Evolutionary conservation across 495 filamentous ascomycete species (phyloP).

Genomic region (Penicillium cataractarum): DNA sequence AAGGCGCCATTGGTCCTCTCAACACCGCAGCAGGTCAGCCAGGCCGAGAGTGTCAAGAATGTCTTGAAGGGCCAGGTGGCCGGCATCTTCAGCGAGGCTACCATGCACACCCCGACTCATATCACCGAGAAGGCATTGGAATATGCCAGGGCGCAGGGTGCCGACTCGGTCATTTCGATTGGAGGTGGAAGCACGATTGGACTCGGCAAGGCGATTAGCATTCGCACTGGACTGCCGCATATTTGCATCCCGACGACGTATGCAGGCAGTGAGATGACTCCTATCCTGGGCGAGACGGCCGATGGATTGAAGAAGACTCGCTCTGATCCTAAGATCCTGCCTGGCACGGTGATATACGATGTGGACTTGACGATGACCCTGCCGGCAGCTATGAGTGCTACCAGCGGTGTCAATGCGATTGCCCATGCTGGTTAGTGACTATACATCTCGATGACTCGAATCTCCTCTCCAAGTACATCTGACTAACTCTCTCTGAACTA

Average conservation of each 20-base stretch:
- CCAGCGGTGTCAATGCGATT: constrained; percentile 71
- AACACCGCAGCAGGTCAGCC: constrained; percentile 57
- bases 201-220: constrained; percentile 67
- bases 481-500: not conserved
- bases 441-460: no score
- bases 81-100: constrained; percentile 63
- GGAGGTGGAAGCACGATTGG: constrained; percentile 70
- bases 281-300: constrained; percentile 68
- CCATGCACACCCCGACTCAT: constrained; percentile 70
- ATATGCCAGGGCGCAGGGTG: constrained; percentile 49
- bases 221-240: constrained; percentile 65
- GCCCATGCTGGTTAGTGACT: constrained; percentile 58
- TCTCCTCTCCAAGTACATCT: not conserved
- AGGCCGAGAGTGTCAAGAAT: constrained; percentile 52
- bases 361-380: constrained; percentile 69
- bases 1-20: constrained; percentile 61
- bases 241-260: constrained; percentile 73
- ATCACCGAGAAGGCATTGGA: constrained; percentile 63
- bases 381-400: constrained; percentile 60
- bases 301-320: constrained; percentile 66
- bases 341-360: constrained; percentile 70
- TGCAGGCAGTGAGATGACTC: constrained; percentile 71
- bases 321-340: constrained; percentile 67
- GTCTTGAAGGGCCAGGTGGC: constrained; percentile 56
- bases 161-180: constrained; percentile 62